Evolutionary conservation across 1,284 basidiomycete genomes (phyloP), one percentile per base, ranked within the genome.

Genomic region (Paramarasmius palmivorus): DNA sequence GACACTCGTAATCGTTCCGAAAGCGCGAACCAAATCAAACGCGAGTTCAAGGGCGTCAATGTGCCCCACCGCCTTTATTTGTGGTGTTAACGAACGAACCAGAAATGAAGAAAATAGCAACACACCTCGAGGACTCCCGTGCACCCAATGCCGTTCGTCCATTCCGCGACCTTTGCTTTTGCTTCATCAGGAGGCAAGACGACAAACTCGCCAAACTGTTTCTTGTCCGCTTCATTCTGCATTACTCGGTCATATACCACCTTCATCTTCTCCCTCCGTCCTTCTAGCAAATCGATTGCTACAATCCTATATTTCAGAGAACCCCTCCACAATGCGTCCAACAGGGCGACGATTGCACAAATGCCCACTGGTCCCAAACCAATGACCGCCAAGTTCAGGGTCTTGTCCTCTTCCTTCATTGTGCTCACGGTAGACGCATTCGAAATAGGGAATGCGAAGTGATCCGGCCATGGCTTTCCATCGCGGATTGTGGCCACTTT

Each of bases 311-410:
- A 86, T 22, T 73, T 68, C 8, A 78, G 34, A 17, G 73, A 63
- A 20, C 73, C 67, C 15, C 71, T 70, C 6, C 74, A 69, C 2
- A 88, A 72, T 57, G 78, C 74, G 59, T 90, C 85, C 15, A 91
- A 72, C 37, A 90, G 70, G 53, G 80, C 80, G 45, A 90, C 74
- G 7, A 74, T 69, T 1, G 86, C 76, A 58, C 88, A 92, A 69
- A 90, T 68, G 8, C 90, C 89, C 5, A 92, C 89, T 14, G 90
- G 89, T 2, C 90, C 90, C 45, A 92, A 72, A 5, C 89, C 89
- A 15, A 92, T 70, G 22, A 91, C 71, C 0, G 82, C 88, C 41
- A 90, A 69, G 0, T 78, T 84, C 55, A 90, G 63, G 2, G 69
- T 57, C 42, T 67, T 71, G 56, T 87, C 84, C 53, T 82, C 78